A percentile compares a stretch with the other conserved stretches of the same genome.
phyloP scores from a whole-genome alignment of 179 eudicot species.

The Nepenthes alata region DNA sequence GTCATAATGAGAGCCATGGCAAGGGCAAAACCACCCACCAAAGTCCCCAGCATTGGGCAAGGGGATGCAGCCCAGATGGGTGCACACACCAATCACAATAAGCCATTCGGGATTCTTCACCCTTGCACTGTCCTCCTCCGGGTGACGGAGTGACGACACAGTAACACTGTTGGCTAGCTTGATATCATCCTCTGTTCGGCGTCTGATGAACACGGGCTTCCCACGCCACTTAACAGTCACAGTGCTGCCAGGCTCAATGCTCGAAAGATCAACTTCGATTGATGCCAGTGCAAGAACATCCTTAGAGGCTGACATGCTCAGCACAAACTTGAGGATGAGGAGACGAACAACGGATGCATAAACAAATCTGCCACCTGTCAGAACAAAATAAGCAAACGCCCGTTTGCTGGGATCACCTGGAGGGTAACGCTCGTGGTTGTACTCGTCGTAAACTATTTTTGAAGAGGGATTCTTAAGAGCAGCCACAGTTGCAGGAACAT shows the following conservation, averaged over 20 bases:
- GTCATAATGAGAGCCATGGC: slow-evolving; percentile 77
- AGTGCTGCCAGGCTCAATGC: slow-evolving; percentile 13
- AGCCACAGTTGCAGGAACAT: slow-evolving; percentile 47
- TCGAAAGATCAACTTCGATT: slow-evolving; percentile 10
- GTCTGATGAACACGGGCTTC: slow-evolving; percentile 70
- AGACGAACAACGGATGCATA: slow-evolving; percentile 55
- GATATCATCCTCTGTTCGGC: slow-evolving; percentile 53
- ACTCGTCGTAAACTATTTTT: slow-evolving; percentile 29
- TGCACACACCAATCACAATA: slow-evolving; percentile 55
- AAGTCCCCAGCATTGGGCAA: slow-evolving; percentile 68
- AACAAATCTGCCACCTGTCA: slow-evolving; percentile 63
- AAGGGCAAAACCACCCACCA: slow-evolving; percentile 75
- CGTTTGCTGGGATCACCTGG: slow-evolving; percentile 72
- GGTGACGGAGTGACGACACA: slow-evolving; percentile 48
- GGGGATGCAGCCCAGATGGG: slow-evolving; percentile 65
- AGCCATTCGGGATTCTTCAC: slow-evolving; percentile 77
- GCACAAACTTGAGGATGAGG: slow-evolving; percentile 50
- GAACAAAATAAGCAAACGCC: slow-evolving; percentile 61
- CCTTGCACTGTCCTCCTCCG: slow-evolving; percentile 53
- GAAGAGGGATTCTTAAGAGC: slow-evolving; percentile 43
- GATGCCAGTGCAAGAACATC: slow-evolving; percentile 52
- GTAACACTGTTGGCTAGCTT: slow-evolving; percentile 55
- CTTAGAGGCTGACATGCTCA: slow-evolving; percentile 69
- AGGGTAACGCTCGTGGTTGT: slow-evolving; percentile 38
- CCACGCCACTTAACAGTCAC: slow-evolving; percentile 73